Conservation (phyloP, 768 basidiomycete genomes). For the Termitomyces bulborhizus region DNA sequence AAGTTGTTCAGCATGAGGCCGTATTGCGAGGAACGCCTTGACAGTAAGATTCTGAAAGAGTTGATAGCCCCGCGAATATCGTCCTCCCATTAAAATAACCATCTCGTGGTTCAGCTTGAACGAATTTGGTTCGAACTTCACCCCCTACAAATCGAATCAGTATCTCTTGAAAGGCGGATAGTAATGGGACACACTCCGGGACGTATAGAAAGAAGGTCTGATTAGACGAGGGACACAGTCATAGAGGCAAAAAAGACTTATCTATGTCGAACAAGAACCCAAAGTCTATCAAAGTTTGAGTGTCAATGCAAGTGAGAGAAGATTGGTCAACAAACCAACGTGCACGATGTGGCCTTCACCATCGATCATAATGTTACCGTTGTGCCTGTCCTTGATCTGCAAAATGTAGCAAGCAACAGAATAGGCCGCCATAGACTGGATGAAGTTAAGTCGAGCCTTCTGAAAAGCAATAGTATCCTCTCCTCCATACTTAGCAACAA, state of each 20-base stretch:
- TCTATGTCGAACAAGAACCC: conserved; percentile 98
- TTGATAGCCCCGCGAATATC: conserved; percentile 89
- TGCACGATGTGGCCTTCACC: conserved; percentile 96
- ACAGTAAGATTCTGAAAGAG: conserved; percentile 91
- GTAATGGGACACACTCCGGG: conserved; percentile 50
- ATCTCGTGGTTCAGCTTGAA: conserved; percentile 99
- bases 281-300: conserved; percentile 54
- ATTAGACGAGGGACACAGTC: conserved; percentile 16
- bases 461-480: conserved; percentile 89
- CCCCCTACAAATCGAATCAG: conserved; percentile 49
- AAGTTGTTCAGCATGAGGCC: conserved; percentile 90
- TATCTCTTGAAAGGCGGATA: conserved; percentile 2
- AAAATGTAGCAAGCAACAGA: conserved; percentile 97
- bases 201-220: conserved; percentile 36
- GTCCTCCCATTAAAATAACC: conserved; percentile 96
- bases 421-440: conserved; percentile 99
- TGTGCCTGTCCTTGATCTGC: conserved; percentile 98
- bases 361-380: conserved; percentile 99
- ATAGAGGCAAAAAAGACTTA: conserved; percentile 41
- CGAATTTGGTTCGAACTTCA: conserved; percentile 97
- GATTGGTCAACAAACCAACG: conserved; percentile 54
- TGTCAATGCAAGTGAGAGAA: neutral
- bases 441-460: conserved; percentile 88
- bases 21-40: conserved; percentile 93
- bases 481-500: conserved; percentile 88